Evolutionary conservation across 2,329 filamentous ascomycete genomes (phyloP).

Genomic region (Reticulascus tulasneorum): DNA sequence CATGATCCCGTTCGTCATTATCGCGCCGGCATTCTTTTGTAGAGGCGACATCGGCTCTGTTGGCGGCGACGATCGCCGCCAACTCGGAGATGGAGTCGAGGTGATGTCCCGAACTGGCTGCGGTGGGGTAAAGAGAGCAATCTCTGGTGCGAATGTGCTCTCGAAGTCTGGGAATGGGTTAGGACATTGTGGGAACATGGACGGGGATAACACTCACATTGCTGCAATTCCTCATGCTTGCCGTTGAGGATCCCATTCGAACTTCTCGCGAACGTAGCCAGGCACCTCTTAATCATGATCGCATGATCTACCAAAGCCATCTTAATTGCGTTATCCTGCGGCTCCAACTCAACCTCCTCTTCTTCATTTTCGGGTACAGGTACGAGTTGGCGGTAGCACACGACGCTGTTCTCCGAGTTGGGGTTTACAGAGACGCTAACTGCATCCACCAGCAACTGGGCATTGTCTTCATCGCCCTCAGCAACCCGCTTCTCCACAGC

Average conservation of each 20-base stretch:
- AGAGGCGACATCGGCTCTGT: slow-evolving; percentile 26
- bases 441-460: slow-evolving; percentile 68
- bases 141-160: slow-evolving; percentile 60
- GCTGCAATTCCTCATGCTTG: slow-evolving; percentile 56
- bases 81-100: slow-evolving; percentile 40
- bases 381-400: slow-evolving; percentile 71
- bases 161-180: slow-evolving; percentile 51
- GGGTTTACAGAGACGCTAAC: slow-evolving; percentile 74
- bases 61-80: slow-evolving; percentile 47
- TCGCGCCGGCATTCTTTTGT: slow-evolving; percentile 28
- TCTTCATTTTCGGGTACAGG: slow-evolving; percentile 47
- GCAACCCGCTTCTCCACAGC: slow-evolving; percentile 69
- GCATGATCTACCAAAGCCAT: slow-evolving; percentile 87
- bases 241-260: slow-evolving; percentile 54
- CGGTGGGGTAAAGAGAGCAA: slow-evolving; percentile 56
- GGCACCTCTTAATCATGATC: slow-evolving; percentile 77
- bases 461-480: slow-evolving; percentile 68
- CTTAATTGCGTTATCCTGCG: slow-evolving; percentile 74
- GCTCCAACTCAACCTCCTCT: slow-evolving; percentile 44
- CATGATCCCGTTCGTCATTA: slow-evolving; percentile 29
- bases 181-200: background rate
- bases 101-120: slow-evolving; percentile 37
- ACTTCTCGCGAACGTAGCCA: slow-evolving; percentile 65
- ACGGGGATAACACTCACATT: slow-evolving; percentile 49
- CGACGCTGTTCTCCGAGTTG: slow-evolving; percentile 70